A percentile compares a stretch with the other conserved stretches of the same genome.
Evolutionary conservation across 257 asterid genomes (phyloP).

Genomic region (Penstemon newberryi): DNA sequence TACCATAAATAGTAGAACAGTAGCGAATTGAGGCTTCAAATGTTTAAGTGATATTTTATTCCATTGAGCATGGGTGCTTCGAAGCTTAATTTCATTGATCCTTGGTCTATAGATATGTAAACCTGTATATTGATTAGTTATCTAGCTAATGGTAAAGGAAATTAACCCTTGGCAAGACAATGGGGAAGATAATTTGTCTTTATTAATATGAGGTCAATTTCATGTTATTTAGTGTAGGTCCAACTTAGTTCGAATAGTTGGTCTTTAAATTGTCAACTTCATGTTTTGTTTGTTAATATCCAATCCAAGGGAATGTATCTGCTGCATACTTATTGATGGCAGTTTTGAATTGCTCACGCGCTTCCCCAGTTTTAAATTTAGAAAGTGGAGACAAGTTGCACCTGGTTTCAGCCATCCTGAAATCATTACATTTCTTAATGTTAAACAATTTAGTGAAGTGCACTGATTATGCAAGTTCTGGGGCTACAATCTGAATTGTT

Average conservation of each 20-base stretch:
- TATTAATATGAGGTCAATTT: background rate
- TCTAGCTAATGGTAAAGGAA: background rate
- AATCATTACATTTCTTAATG: background rate
- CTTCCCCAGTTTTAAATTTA: background rate
- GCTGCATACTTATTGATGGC: background rate
- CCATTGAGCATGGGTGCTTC: background rate
- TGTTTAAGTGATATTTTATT: too few relatives aligned
- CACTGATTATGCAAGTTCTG: too few relatives aligned
- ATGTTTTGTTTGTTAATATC: background rate
- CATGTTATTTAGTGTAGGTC: background rate
- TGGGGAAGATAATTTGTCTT: background rate
- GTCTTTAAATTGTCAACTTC: background rate
- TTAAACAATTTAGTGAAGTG: too few relatives aligned
- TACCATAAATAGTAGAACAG: too few relatives aligned
- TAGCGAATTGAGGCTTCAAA: too few relatives aligned
- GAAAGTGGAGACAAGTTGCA: background rate
- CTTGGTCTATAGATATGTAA: background rate
- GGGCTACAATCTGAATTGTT: too few relatives aligned
- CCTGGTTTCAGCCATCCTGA: background rate
- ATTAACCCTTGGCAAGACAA: background rate
- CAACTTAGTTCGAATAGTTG: background rate
- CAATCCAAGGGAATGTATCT: background rate
- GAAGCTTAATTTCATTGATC: background rate
- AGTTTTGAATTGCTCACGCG: background rate
- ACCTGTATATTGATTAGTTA: background rate